Base-by-base conservation (phyloP, 352 stramenopile species). In the Phytophthora macrochlamydospora region DNA sequence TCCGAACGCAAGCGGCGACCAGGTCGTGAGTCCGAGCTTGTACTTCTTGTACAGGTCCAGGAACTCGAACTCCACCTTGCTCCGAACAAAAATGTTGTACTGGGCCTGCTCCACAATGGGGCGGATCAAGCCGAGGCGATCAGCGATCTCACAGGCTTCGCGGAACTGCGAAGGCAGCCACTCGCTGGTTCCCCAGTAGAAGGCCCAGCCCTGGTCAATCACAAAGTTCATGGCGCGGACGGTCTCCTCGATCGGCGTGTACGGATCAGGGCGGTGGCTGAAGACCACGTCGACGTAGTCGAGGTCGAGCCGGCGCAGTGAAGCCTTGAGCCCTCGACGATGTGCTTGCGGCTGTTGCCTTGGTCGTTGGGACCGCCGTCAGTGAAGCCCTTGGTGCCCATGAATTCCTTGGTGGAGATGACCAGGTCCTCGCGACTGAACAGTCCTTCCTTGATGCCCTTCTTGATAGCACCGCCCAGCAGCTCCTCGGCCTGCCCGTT, bases 201-300 rank as follows among this genome's bases (percentile, higher is more conserved):
- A 82, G 3, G 79, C 79, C 60, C 73, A 83, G 53, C 81, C 81
- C 37, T 78, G 58, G 44, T 82, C 54, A 4, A 92, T 80, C 24
- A 91, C 38, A 32, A 78, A 77, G 55, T 71, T 87, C 78, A 91
- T 89, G 49, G 78, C 77, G 35, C 81, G 75, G 30, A 90, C 68
- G 2, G 63, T 86, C 56, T 89, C 82, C 62, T 88, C 71, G 48
- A 89, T 86, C 0, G 81, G 81, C 30, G 70, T 85, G n/a, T 46
- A 48, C 6, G 73, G 63, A 31, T 89, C 80, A 14, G 75, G 65
- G 37, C 80, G 77, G 58, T 89, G 80, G 59, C 74, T 24, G 78
- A 85, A 87, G 56, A 86, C 68, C 1, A 89, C 46, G 52, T 89
- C 78, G 2, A 89, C 74, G 40, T 81, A 84, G 31, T 81, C 67